These are phyloP conservation scores for Ustilago cynodontis DNA, from an alignment of 1,284 basidiomycete genomes.

Conservation along the genomic window DNA sequence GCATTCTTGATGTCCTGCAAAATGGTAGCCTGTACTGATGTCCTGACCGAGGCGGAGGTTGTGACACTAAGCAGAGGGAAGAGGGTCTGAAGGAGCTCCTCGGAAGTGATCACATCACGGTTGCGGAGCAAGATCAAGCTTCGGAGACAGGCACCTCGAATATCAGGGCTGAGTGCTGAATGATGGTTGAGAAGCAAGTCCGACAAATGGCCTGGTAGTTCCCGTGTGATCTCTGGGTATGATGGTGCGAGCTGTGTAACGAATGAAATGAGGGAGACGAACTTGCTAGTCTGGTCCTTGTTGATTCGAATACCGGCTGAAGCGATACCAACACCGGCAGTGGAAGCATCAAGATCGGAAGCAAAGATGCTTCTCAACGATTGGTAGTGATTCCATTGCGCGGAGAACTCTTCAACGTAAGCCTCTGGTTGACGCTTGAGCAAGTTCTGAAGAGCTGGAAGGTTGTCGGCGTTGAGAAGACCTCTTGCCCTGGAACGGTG, in stretches of 20 bases:
- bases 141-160: conserved; percentile 58
- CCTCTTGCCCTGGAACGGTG: conserved; percentile 66
- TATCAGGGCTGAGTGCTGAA: conserved; percentile 60
- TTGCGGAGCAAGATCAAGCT: conserved; percentile 83
- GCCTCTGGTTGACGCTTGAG: conserved; percentile 89
- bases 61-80: conserved; percentile 89
- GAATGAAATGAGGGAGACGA: conserved; percentile 62
- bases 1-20: conserved; percentile 94
- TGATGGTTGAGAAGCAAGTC: conserved; percentile 67
- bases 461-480: conserved; percentile 71
- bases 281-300: conserved; percentile 63
- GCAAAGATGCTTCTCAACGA: conserved; percentile 85
- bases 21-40: conserved; percentile 92
- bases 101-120: conserved; percentile 89
- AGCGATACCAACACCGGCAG: conserved; percentile 16
- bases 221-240: conserved; percentile 59
- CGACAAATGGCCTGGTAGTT: conserved; percentile 58
- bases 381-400: conserved; percentile 97
- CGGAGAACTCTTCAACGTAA: conserved; percentile 96
- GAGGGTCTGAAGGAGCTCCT: conserved; percentile 90
- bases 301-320: conserved; percentile 41
- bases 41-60: conserved; percentile 84
- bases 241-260: conserved; percentile 75
- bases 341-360: conserved; percentile 51
- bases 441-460: conserved; percentile 86